These are phyloP conservation scores for Arthroderma uncinatum DNA, from an alignment of 2,329 filamentous ascomycete species.

Conservation along the genomic window DNA sequence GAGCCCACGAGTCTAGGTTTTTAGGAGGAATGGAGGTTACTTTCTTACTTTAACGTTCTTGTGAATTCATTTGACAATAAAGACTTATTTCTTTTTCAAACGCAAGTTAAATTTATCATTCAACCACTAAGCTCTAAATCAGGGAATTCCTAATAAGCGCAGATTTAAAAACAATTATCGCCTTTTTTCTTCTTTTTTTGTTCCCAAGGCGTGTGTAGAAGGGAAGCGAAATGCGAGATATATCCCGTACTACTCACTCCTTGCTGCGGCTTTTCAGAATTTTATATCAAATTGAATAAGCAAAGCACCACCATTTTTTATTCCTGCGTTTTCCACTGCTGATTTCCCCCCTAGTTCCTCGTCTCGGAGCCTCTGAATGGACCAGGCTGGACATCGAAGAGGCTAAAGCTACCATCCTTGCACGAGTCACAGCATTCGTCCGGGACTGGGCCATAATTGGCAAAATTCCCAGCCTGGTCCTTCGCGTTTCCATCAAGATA, in stretches of 20 bases:
- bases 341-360: not conserved
- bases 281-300: not conserved
- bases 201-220: not conserved
- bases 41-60: not conserved
- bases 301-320: not conserved
- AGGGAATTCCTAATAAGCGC: not conserved
- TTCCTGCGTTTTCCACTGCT: not conserved
- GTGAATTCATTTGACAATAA: not conserved
- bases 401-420: constrained; percentile 8
- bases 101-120: not conserved
- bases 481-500: constrained; percentile 8
- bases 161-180: not conserved
- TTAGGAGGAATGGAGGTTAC: not conserved
- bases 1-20: not conserved
- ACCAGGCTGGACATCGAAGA: constrained; percentile 6
- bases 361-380: not conserved
- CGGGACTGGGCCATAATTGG: constrained; percentile 12
- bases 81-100: not conserved
- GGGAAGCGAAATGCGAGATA: not conserved
- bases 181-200: not conserved
- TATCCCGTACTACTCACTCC: not conserved
- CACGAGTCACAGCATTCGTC: constrained; percentile 6
- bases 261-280: not conserved
- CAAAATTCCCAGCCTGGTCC: constrained; percentile 11
- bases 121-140: not conserved